A percentile compares a stretch with the other conserved stretches of the same genome.
phyloP scores from a whole-genome alignment of 495 filamentous ascomycete genomes.

The Hypoxylon rickii region DNA sequence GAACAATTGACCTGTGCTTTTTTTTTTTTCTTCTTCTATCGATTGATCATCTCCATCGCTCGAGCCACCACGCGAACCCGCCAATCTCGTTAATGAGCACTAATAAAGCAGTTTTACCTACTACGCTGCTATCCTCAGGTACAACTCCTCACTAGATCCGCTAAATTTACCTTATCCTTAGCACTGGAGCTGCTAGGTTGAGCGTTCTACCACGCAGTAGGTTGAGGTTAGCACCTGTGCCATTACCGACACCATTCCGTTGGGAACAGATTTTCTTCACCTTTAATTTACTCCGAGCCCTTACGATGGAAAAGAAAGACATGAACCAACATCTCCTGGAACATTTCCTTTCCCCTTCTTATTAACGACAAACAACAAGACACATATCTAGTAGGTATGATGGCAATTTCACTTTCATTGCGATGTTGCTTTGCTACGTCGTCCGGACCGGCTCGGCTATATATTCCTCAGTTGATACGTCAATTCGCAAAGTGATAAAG shows the following conservation, averaged over 20 bases:
- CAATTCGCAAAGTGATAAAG: constrained; percentile 6
- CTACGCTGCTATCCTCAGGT: neutral
- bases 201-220: neutral
- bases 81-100: constrained; percentile 8
- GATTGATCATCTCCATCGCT: too few species aligned
- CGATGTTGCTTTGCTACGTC: constrained; percentile 26
- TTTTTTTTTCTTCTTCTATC: too few species aligned
- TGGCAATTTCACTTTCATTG: constrained; percentile 19
- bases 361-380: too few species aligned
- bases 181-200: neutral
- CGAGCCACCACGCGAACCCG: constrained; percentile 1
- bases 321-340: constrained; percentile 5
- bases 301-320: constrained; percentile 13
- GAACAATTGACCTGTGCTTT: constrained; percentile 12
- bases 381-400: too few species aligned
- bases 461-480: constrained; percentile 29
- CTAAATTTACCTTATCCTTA: too few species aligned
- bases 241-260: neutral
- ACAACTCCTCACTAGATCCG: too few species aligned
- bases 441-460: constrained; percentile 15
- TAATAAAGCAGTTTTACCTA: constrained; percentile 6
- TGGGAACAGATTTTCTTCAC: neutral
- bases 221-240: neutral
- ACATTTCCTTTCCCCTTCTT: neutral
- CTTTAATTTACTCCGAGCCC: constrained; percentile 24